Evolutionary conservation across 192 early-diverging fungal species (phyloP).

Genomic region (Backusella tuberculispora): DNA sequence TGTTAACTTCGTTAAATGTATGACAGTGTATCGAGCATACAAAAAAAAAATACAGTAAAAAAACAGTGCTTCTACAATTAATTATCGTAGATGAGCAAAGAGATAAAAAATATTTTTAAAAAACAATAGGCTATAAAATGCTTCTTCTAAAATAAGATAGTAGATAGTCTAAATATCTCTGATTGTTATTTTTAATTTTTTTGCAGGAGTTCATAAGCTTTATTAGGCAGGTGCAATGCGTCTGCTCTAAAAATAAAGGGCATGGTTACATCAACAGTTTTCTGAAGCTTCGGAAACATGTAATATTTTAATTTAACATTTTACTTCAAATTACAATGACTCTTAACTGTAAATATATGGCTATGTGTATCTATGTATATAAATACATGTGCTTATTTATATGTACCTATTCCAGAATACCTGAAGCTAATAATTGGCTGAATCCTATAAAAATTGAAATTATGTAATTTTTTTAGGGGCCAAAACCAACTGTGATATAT

Average conservation of each 20-base stretch:
- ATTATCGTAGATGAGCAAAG: not conserved
- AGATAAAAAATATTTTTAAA: constrained; percentile 1
- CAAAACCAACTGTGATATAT: not conserved
- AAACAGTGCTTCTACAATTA: not conserved
- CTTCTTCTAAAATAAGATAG: constrained; percentile 9
- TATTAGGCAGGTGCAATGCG: not conserved
- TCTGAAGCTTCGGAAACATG: constrained; percentile 14
- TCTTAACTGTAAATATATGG: not conserved
- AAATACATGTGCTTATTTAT: not conserved
- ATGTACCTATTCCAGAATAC: not conserved
- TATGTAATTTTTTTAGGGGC: not conserved
- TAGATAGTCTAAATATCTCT: not conserved
- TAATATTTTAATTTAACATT: constrained; percentile 6
- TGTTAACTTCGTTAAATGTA: not conserved
- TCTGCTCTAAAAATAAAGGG: constrained; percentile 5
- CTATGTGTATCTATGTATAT: not conserved
- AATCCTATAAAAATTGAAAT: not conserved
- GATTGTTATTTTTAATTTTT: constrained; percentile 9
- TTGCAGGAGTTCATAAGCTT: constrained; percentile 6
- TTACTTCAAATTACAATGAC: not conserved
- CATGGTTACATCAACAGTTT: constrained; percentile 12
- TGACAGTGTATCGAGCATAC: not conserved
- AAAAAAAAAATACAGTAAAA: not conserved
- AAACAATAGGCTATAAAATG: not conserved
- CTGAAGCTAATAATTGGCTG: not conserved